Conservation (phyloP, 495 filamentous ascomycete species). For the Podospora didyma region DNA sequence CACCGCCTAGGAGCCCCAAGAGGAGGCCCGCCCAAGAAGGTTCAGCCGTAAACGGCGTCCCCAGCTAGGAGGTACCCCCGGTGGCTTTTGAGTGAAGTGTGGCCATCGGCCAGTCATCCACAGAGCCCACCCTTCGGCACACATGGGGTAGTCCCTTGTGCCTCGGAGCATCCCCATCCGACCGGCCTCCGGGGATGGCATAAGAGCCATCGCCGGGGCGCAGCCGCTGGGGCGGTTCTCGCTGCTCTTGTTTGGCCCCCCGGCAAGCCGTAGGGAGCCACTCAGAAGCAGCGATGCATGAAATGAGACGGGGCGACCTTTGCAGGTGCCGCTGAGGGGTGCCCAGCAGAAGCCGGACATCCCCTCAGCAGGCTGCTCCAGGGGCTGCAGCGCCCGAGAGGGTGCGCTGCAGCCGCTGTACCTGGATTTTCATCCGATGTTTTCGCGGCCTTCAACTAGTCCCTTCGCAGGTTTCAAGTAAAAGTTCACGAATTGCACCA, state of each 20-base stretch:
- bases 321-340: slow-evolving; percentile 8
- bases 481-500: no score
- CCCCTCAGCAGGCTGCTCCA: no score
- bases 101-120: slow-evolving; percentile 5
- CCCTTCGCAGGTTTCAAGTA: no score
- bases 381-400: no score
- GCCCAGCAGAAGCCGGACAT: background rate
- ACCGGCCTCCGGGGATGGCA: background rate
- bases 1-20: slow-evolving; percentile 24
- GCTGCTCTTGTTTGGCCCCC: slow-evolving; percentile 7
- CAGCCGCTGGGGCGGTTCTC: slow-evolving; percentile 9
- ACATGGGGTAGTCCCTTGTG: background rate
- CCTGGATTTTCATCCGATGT: no score
- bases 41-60: slow-evolving; percentile 1
- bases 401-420: no score
- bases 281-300: slow-evolving; percentile 10
- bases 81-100: slow-evolving; percentile 5
- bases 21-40: slow-evolving; percentile 26
- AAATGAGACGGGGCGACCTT: slow-evolving; percentile 7
- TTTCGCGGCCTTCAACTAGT: no score
- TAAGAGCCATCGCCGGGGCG: slow-evolving; percentile 1
- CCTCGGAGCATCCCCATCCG: background rate
- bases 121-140: slow-evolving; percentile 9
- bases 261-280: slow-evolving; percentile 11
- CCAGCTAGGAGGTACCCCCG: slow-evolving; percentile 1